phyloP scores from a whole-genome alignment of 768 basidiomycete genomes.

The Boletus eberwhitei region DNA sequence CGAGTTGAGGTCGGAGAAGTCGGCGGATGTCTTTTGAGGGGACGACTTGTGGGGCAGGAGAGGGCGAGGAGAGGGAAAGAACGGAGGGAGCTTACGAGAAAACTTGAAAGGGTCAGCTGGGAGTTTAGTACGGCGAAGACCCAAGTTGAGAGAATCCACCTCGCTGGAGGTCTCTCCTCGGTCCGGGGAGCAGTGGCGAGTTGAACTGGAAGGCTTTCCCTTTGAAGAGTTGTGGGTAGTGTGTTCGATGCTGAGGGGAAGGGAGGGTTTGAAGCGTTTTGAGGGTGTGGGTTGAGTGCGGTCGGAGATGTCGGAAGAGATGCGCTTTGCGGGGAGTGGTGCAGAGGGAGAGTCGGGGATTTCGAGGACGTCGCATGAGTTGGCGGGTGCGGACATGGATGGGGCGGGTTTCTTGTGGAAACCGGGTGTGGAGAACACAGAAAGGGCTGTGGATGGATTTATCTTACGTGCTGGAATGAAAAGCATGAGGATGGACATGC shows the following conservation, averaged over 20 bases:
- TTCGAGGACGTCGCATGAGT: slow-evolving; percentile 13
- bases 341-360: slow-evolving; percentile 10
- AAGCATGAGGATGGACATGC: slow-evolving; percentile 4
- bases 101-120: slow-evolving; percentile 22
- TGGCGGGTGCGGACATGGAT: slow-evolving; percentile 10
- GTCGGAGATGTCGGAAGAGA: slow-evolving; percentile 20
- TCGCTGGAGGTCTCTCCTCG: slow-evolving; percentile 14
- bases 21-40: slow-evolving; percentile 3
- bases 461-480: slow-evolving; percentile 23
- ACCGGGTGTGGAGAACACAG: slow-evolving; percentile 46
- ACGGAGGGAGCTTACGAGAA: not conserved
- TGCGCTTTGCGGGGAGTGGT: slow-evolving; percentile 30
- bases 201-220: not conserved
- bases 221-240: slow-evolving; percentile 6
- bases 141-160: slow-evolving; percentile 24
- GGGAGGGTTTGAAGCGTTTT: slow-evolving; percentile 33
- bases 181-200: slow-evolving; percentile 17
- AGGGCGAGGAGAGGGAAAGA: not conserved
- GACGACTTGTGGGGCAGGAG: slow-evolving; percentile 1
- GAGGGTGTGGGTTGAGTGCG: slow-evolving; percentile 6
- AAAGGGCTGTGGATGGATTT: slow-evolving; percentile 17
- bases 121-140: not conserved
- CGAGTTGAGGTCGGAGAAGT: slow-evolving; percentile 19
- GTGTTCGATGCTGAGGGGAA: slow-evolving; percentile 27
- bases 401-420: slow-evolving; percentile 29